phyloP scores from a whole-genome alignment of 306 rosid genomes.

The Leucaena leucocephala region DNA sequence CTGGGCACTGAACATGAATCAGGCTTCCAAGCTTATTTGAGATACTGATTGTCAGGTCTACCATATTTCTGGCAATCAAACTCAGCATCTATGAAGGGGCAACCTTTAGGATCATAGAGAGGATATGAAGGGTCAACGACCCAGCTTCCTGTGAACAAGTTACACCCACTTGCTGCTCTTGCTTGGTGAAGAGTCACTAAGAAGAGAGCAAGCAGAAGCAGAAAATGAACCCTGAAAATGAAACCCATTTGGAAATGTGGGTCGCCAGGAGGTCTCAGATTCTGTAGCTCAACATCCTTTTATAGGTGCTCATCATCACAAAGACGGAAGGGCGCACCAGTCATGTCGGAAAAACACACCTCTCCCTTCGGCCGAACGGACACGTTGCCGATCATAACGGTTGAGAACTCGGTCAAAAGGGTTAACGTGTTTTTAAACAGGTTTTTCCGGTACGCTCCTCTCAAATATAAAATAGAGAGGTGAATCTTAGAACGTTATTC shows the following conservation, averaged over 20 bases:
- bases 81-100: constrained; percentile 82
- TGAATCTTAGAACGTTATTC: not conserved
- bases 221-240: constrained; percentile 44
- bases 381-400: too few relatives aligned
- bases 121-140: constrained; percentile 73
- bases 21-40: constrained; percentile 91
- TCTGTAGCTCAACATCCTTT: too few relatives aligned
- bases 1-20: constrained; percentile 77
- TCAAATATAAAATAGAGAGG: too few relatives aligned
- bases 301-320: too few relatives aligned
- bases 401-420: too few relatives aligned
- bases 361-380: too few relatives aligned
- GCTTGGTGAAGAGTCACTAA: constrained; percentile 43
- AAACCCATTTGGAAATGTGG: constrained; percentile 54
- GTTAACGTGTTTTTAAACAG: too few relatives aligned
- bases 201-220: constrained; percentile 39
- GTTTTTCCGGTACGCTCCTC: too few relatives aligned
- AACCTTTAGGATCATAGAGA: constrained; percentile 62
- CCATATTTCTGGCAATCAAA: constrained; percentile 75
- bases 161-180: constrained; percentile 61
- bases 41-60: constrained; percentile 84
- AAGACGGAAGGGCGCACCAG: too few relatives aligned
- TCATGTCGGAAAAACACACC: too few relatives aligned
- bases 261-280: not conserved
- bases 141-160: constrained; percentile 81